Conservation (phyloP, 176 grass and related monocot species). For the Elymus sibiricus region DNA sequence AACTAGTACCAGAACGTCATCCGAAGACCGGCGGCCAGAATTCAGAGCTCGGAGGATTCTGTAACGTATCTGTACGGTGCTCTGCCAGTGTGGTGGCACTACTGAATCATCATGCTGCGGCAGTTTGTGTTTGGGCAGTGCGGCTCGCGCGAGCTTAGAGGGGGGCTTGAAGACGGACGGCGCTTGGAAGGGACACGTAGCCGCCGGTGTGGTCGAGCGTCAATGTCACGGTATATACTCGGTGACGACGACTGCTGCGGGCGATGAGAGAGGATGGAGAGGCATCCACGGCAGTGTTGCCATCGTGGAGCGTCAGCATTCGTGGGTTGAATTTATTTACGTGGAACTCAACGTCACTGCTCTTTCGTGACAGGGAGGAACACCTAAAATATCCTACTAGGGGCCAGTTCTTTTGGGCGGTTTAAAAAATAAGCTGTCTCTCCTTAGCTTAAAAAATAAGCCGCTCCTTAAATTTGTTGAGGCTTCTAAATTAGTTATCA, state of each 20-base stretch:
- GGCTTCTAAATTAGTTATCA: no score
- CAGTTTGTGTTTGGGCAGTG: background rate
- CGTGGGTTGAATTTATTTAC: background rate
- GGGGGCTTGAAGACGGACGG: background rate
- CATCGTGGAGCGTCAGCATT: background rate
- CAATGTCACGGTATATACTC: background rate
- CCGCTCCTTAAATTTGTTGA: no score
- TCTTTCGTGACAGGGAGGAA: background rate
- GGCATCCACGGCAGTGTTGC: background rate
- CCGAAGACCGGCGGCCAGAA: background rate
- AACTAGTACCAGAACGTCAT: background rate
- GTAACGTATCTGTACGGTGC: background rate
- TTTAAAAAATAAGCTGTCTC: no score
- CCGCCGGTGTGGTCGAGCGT: background rate
- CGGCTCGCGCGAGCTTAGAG: no score
- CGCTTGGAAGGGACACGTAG: background rate
- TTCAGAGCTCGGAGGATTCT: background rate
- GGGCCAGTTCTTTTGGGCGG: no score
- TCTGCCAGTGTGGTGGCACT: background rate
- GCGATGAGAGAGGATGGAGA: background rate
- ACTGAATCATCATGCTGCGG: no score
- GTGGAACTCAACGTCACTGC: background rate
- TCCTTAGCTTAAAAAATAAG: no score
- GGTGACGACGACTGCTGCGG: background rate
- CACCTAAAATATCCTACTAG: background rate